phyloP scores from a whole-genome alignment of 805 yeast species.

The Lipomyces spencermartinsiae region DNA sequence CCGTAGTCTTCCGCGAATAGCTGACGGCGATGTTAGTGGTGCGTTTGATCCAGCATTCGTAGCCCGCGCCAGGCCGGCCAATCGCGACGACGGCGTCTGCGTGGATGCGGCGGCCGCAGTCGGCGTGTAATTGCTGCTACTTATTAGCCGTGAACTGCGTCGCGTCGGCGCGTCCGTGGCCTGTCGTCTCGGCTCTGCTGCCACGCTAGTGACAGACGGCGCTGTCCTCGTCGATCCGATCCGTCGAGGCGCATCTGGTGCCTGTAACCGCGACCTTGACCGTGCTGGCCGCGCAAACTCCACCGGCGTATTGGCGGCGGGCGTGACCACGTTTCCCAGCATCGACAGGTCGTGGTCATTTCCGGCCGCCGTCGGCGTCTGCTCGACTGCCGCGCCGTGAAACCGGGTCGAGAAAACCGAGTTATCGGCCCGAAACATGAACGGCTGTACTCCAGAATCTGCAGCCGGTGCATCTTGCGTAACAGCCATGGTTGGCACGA shows the following conservation, averaged over 20 bases:
- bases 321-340: background rate
- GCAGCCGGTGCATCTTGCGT: background rate
- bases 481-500: background rate
- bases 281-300: slow-evolving; percentile 10
- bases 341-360: slow-evolving; percentile 19
- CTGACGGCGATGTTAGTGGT: slow-evolving; percentile 6
- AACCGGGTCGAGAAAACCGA: background rate
- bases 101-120: background rate
- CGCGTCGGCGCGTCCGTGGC: slow-evolving; percentile 16
- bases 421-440: slow-evolving; percentile 3
- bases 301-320: slow-evolving; percentile 7
- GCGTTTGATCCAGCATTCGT: background rate
- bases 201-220: background rate
- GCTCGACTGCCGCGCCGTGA: background rate
- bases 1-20: slow-evolving; percentile 21
- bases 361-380: slow-evolving; percentile 12
- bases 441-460: slow-evolving; percentile 15
- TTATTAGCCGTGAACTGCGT: slow-evolving; percentile 25
- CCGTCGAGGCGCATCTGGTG: slow-evolving; percentile 32
- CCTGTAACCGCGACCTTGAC: slow-evolving; percentile 13
- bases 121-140: background rate
- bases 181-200: slow-evolving; percentile 8
- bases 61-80: slow-evolving; percentile 2
- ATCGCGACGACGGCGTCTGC: background rate
- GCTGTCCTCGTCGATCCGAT: slow-evolving; percentile 7